Percentiles rank a stretch among this genome's conserved stretches.
These are phyloP conservation scores for Polychytrium aggregatum DNA, from an alignment of 192 early-diverging fungal genomes.

Conservation along the genomic window DNA sequence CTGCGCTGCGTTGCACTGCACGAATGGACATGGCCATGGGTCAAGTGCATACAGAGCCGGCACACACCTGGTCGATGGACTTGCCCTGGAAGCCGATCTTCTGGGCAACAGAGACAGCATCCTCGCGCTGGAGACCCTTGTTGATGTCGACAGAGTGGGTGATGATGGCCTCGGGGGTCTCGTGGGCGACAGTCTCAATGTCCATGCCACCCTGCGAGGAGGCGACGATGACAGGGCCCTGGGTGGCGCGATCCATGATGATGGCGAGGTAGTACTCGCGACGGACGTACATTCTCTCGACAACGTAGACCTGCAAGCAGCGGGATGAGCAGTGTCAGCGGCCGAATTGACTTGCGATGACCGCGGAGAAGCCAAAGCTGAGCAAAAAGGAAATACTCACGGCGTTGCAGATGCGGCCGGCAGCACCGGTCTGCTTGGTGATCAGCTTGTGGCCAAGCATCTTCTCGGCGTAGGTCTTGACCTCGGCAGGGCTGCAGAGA, in stretches of 20 bases:
- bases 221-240: constrained; percentile 91
- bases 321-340: neutral
- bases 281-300: constrained; percentile 92
- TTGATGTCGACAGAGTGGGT: constrained; percentile 87
- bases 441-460: constrained; percentile 97
- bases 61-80: constrained; percentile 48
- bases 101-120: constrained; percentile 66
- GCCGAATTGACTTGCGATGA: neutral
- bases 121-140: constrained; percentile 60
- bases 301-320: constrained; percentile 63
- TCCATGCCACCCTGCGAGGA: constrained; percentile 97
- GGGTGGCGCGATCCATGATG: constrained; percentile 87
- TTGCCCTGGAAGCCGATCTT: constrained; percentile 82
- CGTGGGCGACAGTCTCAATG: constrained; percentile 90
- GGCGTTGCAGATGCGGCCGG: constrained; percentile 85
- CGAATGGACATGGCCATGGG: no score
- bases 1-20: no score
- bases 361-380: neutral
- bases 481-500: constrained; percentile 68
- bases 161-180: constrained; percentile 92
- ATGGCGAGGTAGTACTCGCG: constrained; percentile 99
- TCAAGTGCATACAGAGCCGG: no score
- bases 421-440: constrained; percentile 97
- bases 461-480: constrained; percentile 75
- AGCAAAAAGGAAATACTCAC: constrained; percentile 18